Percentiles rank a stretch among this genome's conserved stretches.
These are phyloP conservation scores for Wickerhamiella brachini DNA, from an alignment of 805 yeast species.

Conservation along the genomic window DNA sequence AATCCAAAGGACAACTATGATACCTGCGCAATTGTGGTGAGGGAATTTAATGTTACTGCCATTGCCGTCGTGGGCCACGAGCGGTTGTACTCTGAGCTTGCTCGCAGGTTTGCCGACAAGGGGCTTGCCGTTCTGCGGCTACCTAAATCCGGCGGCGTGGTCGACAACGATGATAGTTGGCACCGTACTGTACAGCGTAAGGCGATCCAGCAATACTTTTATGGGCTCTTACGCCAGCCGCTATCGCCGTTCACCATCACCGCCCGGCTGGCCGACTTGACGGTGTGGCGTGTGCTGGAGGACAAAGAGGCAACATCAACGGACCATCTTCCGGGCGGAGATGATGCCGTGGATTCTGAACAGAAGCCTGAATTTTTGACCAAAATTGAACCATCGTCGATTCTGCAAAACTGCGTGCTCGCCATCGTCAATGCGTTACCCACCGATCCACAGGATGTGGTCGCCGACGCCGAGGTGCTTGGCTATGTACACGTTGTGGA, in stretches of 20 bases:
- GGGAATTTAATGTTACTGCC: slow-evolving; percentile 45
- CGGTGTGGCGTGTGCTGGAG: slow-evolving; percentile 46
- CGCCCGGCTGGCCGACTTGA: slow-evolving; percentile 45
- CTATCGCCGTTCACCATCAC: slow-evolving; percentile 81
- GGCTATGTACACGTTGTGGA: slow-evolving; percentile 66
- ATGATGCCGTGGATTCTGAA: slow-evolving; percentile 17
- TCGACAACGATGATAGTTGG: slow-evolving; percentile 49
- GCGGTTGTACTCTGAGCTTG: slow-evolving; percentile 48
- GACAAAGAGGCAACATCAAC: slow-evolving; percentile 8
- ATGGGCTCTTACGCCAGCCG: slow-evolving; percentile 47
- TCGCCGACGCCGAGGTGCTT: slow-evolving; percentile 43
- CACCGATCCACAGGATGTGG: slow-evolving; percentile 33
- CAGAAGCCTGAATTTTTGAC: slow-evolving; percentile 26
- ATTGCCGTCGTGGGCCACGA: slow-evolving; percentile 69
- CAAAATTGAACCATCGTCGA: slow-evolving; percentile 25
- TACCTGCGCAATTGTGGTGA: slow-evolving; percentile 41
- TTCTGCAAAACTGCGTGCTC: slow-evolving; percentile 60
- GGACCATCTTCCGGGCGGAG: slow-evolving; percentile 4
- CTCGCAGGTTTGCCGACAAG: slow-evolving; percentile 27
- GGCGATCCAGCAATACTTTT: slow-evolving; percentile 75
- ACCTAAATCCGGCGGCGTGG: slow-evolving; percentile 62
- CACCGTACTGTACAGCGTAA: slow-evolving; percentile 60
- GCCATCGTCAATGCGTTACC: slow-evolving; percentile 45
- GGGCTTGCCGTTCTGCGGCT: slow-evolving; percentile 41
- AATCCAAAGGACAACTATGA: slow-evolving; percentile 33